Evolutionary conservation across 306 rosid genomes (phyloP).

Genomic region (Sphenostylis stenocarpa): DNA sequence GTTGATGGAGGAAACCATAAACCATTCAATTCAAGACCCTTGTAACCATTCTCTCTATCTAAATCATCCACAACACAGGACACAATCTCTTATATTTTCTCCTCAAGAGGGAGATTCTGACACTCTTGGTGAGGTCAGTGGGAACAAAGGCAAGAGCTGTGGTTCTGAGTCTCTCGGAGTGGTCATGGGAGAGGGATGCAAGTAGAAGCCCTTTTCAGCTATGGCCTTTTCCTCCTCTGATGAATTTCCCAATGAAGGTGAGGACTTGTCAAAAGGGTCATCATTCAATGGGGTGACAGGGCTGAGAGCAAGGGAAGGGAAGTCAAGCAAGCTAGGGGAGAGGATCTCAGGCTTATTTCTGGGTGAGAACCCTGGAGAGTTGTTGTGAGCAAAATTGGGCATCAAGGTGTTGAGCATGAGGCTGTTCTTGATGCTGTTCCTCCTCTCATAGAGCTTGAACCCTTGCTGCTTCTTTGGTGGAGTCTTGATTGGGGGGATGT

Average conservation of each 20-base stretch:
- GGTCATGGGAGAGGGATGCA: constrained; percentile 72
- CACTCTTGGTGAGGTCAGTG: constrained; percentile 78
- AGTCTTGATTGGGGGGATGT: constrained; percentile 73
- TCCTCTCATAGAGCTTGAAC: constrained; percentile 87
- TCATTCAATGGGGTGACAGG: constrained; percentile 88
- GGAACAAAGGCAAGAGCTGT: constrained; percentile 80
- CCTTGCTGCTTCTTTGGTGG: constrained; percentile 70
- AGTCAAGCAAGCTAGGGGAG: constrained; percentile 84
- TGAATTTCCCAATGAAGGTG: constrained; percentile 83
- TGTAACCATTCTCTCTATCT: constrained; percentile 21
- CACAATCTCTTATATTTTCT: background rate
- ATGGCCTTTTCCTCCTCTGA: constrained; percentile 90
- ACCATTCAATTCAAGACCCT: constrained; percentile 36
- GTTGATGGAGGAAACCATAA: constrained; percentile 20
- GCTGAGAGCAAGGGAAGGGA: constrained; percentile 85
- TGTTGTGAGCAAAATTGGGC: constrained; percentile 56
- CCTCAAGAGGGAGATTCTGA: constrained; percentile 66
- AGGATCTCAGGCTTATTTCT: constrained; percentile 64
- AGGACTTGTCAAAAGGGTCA: constrained; percentile 74
- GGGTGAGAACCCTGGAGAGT: constrained; percentile 53
- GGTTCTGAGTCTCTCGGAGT: constrained; percentile 74
- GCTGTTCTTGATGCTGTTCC: constrained; percentile 72
- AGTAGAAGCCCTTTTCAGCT: constrained; percentile 85
- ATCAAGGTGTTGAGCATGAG: constrained; percentile 79
- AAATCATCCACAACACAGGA: constrained; percentile 34